Conservation (phyloP, 257 asterid genomes). For the Solanum sejunctum region DNA sequence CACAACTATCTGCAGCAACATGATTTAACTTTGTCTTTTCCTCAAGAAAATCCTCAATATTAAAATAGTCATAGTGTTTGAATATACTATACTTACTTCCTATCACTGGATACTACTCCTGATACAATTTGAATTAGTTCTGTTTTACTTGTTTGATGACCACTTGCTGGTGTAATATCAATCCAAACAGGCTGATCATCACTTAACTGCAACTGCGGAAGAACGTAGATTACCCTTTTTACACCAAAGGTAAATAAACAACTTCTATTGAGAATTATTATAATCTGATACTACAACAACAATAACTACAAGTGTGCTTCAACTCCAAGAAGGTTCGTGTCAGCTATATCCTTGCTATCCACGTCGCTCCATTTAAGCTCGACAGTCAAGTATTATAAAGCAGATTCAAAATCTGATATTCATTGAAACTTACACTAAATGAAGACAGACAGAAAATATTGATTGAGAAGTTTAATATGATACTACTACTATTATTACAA, state of each 20-base stretch:
- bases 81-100: constrained; percentile 42
- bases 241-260: not conserved
- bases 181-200: constrained; percentile 64
- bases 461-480: not conserved
- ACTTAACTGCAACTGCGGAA: constrained; percentile 46
- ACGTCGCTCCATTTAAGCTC: not conserved
- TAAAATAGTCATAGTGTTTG: not conserved
- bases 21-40: constrained; percentile 1
- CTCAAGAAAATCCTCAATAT: not conserved
- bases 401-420: not conserved
- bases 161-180: constrained; percentile 30
- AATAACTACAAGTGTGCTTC: not conserved
- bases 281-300: not conserved
- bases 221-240: not conserved
- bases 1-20: not conserved
- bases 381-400: not conserved
- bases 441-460: not conserved
- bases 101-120: constrained; percentile 43
- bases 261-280: not conserved
- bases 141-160: constrained; percentile 7
- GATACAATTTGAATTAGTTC: constrained; percentile 15
- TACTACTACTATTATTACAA: not conserved
- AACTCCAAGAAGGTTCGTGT: not conserved
- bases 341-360: not conserved
- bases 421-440: not conserved